Base-by-base conservation (phyloP, 129 eudicot species). In the Chrysanthemum lavandulifolium region DNA sequence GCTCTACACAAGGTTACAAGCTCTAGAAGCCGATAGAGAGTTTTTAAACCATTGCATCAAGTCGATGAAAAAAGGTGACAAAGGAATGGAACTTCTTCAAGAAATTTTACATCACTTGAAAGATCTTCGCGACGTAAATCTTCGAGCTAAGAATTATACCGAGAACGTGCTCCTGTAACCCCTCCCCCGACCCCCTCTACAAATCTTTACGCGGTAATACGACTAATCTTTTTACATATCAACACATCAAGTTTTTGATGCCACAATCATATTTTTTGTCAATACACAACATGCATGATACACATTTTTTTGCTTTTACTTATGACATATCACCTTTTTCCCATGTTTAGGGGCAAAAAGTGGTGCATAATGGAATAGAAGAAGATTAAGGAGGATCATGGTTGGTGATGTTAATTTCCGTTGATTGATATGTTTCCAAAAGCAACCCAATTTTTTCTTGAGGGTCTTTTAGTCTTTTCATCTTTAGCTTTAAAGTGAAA, bases 1-100 rank as follows among this genome's bases (percentile, higher is more conserved):
- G 72, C 79, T 86, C 1, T 83, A 86, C 36, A 74, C 27, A 61
- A 83, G 88, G 78, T 59, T 86, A 69, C 82, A 78, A 78, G 84
- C 84, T 13, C 73, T 86, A 40, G 91, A 86, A 67, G 85, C 91
- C 0, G 91, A 86, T 69, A 81, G 54, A 74, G 91, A 83, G 72
- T 86, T 86, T 52, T 58, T 86, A 56, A 83, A 84, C 76, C 84
- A 83, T 15, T 81, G 91, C 33, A 31, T 83, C 10, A 67, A 82
- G 55, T 86, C 88, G 1, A 63, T 86, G 80, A 81, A 72, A 43
- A 83, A 78, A 51, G 91, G 88, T 2, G 85, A 83, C 10, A 77
- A 83, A 68, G 91, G 91, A 62, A 62, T 75, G 43, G 81, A 76
- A 61, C 65, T 86, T 56, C 82, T 86, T 58, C 76, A 81, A 75